phyloP scores from a whole-genome alignment of 2,329 filamentous ascomycete genomes.

The Phaeosphaeria sp. region DNA sequence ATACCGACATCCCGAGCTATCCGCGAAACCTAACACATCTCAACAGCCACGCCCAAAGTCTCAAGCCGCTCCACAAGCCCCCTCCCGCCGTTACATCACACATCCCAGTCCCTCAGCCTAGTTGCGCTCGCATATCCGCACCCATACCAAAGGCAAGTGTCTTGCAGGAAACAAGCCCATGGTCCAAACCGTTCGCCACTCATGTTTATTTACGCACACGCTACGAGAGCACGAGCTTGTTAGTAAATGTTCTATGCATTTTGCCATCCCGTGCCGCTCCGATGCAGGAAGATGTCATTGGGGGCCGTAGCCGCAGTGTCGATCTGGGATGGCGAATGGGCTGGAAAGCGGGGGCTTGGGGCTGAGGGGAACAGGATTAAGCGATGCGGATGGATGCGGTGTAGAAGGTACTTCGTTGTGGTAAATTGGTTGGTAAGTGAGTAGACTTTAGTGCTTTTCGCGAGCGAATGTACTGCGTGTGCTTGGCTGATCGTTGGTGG shows the following conservation, averaged over 20 bases:
- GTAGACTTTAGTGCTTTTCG: too few species aligned
- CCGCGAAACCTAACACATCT: not conserved
- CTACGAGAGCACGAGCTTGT: too few species aligned
- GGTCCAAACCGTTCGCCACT: not conserved
- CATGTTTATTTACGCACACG: not conserved
- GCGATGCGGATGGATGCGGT: not conserved
- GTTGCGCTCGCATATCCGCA: not conserved
- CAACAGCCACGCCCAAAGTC: not conserved
- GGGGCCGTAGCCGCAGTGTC: not conserved
- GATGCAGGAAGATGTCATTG: not conserved
- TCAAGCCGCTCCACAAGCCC: not conserved
- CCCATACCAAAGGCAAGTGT: not conserved
- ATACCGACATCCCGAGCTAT: not conserved
- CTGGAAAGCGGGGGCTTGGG: not conserved
- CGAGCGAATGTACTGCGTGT: too few species aligned
- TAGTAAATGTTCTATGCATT: not conserved
- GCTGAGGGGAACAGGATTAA: not conserved
- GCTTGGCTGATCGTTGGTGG: too few species aligned
- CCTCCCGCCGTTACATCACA: not conserved
- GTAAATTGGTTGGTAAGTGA: too few species aligned
- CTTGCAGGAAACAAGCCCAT: not conserved
- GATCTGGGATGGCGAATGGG: not conserved
- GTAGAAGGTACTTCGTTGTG: not conserved
- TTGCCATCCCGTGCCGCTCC: not conserved
- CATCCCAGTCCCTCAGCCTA: not conserved